phyloP scores from a whole-genome alignment of 768 basidiomycete genomes.

The Tylopilus plumbeoviolaceoides region DNA sequence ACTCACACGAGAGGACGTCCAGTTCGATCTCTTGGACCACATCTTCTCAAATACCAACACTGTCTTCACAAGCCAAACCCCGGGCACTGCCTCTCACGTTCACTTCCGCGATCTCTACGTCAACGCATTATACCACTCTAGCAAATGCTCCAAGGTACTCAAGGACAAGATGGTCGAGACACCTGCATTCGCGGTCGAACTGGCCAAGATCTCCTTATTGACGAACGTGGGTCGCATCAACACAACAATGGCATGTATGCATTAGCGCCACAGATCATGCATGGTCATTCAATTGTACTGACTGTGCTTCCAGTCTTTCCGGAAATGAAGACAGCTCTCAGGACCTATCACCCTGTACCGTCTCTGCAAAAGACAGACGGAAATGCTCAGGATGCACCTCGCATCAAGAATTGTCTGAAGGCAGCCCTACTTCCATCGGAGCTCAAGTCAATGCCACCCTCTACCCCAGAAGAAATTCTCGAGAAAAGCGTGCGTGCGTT shows the following conservation, averaged over 20 bases:
- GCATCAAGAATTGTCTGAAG: conserved; percentile 89
- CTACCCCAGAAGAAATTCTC: conserved; percentile 72
- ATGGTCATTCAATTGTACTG: conserved; percentile 12
- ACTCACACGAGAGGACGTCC: conserved; percentile 80
- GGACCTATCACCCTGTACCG: conserved; percentile 88
- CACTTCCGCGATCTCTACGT: conserved; percentile 83
- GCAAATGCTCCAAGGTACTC: conserved; percentile 82
- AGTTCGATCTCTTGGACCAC: conserved; percentile 77
- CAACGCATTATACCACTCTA: conserved; percentile 73
- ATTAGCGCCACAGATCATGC: conserved; percentile 8
- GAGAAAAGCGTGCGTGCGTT: conserved; percentile 51
- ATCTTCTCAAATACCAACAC: conserved; percentile 68
- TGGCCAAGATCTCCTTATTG: conserved; percentile 78
- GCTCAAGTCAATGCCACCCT: conserved; percentile 58
- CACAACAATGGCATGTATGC: conserved; percentile 84
- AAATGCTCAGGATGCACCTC: conserved; percentile 86
- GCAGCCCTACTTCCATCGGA: conserved; percentile 73
- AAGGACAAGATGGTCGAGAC: conserved; percentile 85
- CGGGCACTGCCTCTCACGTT: conserved; percentile 47
- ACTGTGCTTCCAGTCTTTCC: conserved; percentile 63
- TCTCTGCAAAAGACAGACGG: conserved; percentile 84
- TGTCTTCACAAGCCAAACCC: conserved; percentile 68
- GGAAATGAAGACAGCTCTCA: conserved; percentile 87
- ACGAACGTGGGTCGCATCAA: conserved; percentile 91
- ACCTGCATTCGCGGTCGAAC: conserved; percentile 71